A percentile compares a stretch with the other conserved stretches of the same genome.
Conservation (phyloP, 306 rosid genomes). For the Pachyrhizus erosus region DNA sequence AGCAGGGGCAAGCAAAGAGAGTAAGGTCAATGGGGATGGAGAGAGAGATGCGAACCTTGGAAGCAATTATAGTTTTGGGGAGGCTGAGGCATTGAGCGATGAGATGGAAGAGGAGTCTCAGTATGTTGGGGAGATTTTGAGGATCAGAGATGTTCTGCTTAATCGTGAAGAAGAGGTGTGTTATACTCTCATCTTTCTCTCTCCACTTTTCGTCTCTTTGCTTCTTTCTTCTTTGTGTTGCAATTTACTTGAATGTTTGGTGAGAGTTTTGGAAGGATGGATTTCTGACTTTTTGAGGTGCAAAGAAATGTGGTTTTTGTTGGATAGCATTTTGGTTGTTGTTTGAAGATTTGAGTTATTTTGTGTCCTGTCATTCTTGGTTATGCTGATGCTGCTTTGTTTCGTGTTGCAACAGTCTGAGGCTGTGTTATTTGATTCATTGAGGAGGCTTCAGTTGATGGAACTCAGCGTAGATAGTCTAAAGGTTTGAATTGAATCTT, state of each 20-base stretch:
- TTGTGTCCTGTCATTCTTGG: conserved; percentile 37
- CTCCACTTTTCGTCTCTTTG: not conserved
- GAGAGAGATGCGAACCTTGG: conserved; percentile 55
- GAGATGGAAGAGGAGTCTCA: conserved; percentile 79
- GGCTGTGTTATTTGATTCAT: conserved; percentile 68
- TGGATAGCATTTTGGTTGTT: conserved; percentile 22
- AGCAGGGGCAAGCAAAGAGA: conserved; percentile 85
- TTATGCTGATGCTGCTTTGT: conserved; percentile 25
- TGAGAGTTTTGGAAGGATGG: conserved; percentile 3
- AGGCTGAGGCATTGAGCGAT: conserved; percentile 94
- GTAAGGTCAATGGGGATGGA: conserved; percentile 65
- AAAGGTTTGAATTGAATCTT: conserved; percentile 64
- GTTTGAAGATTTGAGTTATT: conserved; percentile 32
- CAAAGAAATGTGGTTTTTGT: not conserved
- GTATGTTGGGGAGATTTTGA: conserved; percentile 66
- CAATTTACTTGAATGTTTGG: conserved; percentile 35
- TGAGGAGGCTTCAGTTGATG: conserved; percentile 91
- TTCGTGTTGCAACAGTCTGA: conserved; percentile 72
- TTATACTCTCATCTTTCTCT: not conserved
- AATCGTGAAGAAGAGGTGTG: conserved; percentile 59
- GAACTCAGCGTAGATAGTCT: conserved; percentile 69
- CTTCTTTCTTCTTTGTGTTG: conserved; percentile 4
- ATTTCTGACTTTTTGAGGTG: no score
- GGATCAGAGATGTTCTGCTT: conserved; percentile 71
- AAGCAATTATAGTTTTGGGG: conserved; percentile 72